Evolutionary conservation across 495 filamentous ascomycete species (phyloP).

Genomic region (Lindgomyces ingoldianus): DNA sequence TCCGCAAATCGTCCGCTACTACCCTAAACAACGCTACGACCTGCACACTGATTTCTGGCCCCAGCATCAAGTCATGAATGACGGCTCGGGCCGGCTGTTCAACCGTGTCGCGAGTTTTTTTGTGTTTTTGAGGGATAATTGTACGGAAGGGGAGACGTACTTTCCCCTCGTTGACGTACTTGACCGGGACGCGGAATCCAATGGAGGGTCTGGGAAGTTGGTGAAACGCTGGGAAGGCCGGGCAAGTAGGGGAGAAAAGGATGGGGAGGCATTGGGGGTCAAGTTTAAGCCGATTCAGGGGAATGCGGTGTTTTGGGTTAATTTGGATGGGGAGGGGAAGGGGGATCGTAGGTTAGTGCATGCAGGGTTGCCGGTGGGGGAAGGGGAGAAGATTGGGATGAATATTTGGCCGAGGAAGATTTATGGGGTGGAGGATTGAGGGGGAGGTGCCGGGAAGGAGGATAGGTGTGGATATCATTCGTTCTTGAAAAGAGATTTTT

Average conservation of each 20-base stretch:
- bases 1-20: slow-evolving; percentile 56
- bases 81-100: slow-evolving; percentile 26
- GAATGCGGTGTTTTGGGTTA: slow-evolving; percentile 58
- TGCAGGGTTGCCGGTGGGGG: slow-evolving; percentile 52
- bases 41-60: slow-evolving; percentile 60
- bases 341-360: slow-evolving; percentile 52
- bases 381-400: slow-evolving; percentile 55
- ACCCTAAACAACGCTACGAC: slow-evolving; percentile 51
- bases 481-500: too few relatives aligned
- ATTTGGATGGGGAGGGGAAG: slow-evolving; percentile 50
- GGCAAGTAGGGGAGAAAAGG: slow-evolving; percentile 8
- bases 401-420: slow-evolving; percentile 53
- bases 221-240: slow-evolving; percentile 2
- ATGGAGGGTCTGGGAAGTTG: neutral
- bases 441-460: too few relatives aligned
- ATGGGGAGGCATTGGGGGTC: slow-evolving; percentile 49
- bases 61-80: slow-evolving; percentile 20
- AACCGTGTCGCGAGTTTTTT: slow-evolving; percentile 45
- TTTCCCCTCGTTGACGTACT: slow-evolving; percentile 22
- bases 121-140: slow-evolving; percentile 23
- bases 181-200: slow-evolving; percentile 12
- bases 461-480: too few relatives aligned
- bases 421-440: slow-evolving; percentile 13
- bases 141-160: slow-evolving; percentile 27
- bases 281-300: slow-evolving; percentile 54